Evolutionary conservation across 345 rosid genomes (phyloP), one percentile per base, ranked within the genome.

Genomic region (Sonneratia caseolaris): DNA sequence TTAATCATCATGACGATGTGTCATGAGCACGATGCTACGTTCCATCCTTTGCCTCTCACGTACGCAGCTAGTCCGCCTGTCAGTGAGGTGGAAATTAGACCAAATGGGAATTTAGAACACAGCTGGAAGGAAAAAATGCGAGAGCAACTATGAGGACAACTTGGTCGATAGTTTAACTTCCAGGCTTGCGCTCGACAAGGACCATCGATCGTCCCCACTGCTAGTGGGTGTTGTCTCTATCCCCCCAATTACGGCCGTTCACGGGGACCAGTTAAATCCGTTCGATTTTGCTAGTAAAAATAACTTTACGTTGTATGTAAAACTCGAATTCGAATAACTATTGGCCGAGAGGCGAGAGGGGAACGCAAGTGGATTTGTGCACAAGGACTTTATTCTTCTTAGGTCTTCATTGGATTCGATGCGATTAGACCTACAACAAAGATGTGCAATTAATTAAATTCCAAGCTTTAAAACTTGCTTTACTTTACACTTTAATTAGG

Each of bases 41-140:
- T 51, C 57, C 64, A 71, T 71, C 59, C 53, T 59, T 71, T 59
- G 37, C 67, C 43, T 71, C 45, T 42, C 72, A 21, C n/a, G 43
- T 45, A 70, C 64, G 64, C 72, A 70, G 71, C 71, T 53, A 6
- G 16, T 51, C 3, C 64, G 12, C 19, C 7, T 2, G 19, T 57
- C 22, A 57, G 18, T 55, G 18, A 18, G 61, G 57, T 15, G n/a
- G 13, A 57, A 57, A 57, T 57, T 22, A 57, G 51, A 47, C 11
- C 51, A 47, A 3, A 14, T 9, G 51, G 16, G 16, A 47, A 47
- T 47, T 47, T 47, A 47, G 64, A 21, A 57, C 12, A 57, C 32
- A 59, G 8, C 64, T 8, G 35, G 64, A 12, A 21, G 13, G 13
- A 48, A 12, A 40, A 40, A 8, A 40, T 0, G 32, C 32, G 32